Evolutionary conservation across 2,329 filamentous ascomycete genomes (phyloP).

Genomic region (Zopfia rhizophila): DNA sequence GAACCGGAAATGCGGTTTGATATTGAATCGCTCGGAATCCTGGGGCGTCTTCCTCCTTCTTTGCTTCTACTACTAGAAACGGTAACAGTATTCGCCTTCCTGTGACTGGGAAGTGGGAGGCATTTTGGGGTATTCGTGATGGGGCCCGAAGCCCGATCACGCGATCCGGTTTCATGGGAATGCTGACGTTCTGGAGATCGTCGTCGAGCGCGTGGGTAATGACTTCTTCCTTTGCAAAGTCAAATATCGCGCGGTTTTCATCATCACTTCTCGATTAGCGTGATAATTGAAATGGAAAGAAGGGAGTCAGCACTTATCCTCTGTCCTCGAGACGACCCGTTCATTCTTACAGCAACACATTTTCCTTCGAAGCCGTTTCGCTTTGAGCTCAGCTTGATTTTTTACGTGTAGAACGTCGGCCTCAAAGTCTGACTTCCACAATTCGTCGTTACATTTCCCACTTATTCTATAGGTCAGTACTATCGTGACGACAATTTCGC

Average conservation of each 20-base stretch:
- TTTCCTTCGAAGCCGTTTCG: slow-evolving; percentile 1
- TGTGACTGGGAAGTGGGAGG: slow-evolving; percentile 9
- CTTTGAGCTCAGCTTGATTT: slow-evolving; percentile 1
- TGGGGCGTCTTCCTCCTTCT: slow-evolving; percentile 19
- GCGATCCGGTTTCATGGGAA: slow-evolving; percentile 27
- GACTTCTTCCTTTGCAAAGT: slow-evolving; percentile 1
- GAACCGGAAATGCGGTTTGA: slow-evolving; percentile 28
- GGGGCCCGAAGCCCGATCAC: slow-evolving; percentile 19
- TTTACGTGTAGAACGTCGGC: not conserved
- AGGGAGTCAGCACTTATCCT: not conserved
- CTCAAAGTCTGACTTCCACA: slow-evolving; percentile 9
- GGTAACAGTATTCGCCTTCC: slow-evolving; percentile 16
- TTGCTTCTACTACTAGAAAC: slow-evolving; percentile 32
- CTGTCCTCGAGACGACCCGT: not conserved
- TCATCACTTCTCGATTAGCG: slow-evolving; percentile 9
- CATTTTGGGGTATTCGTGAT: not conserved
- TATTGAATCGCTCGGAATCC: slow-evolving; percentile 23
- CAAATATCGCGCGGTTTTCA: slow-evolving; percentile 13
- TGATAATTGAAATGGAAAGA: no score
- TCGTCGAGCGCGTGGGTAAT: slow-evolving; percentile 10
- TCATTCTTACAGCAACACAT: slow-evolving; percentile 2
- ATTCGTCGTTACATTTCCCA: slow-evolving; percentile 8
- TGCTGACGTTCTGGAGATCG: slow-evolving; percentile 1
- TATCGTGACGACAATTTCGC: not conserved
- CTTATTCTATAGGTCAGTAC: no score